phyloP scores from a whole-genome alignment of 768 basidiomycete genomes.

The Coprinopsis cinerea region DNA sequence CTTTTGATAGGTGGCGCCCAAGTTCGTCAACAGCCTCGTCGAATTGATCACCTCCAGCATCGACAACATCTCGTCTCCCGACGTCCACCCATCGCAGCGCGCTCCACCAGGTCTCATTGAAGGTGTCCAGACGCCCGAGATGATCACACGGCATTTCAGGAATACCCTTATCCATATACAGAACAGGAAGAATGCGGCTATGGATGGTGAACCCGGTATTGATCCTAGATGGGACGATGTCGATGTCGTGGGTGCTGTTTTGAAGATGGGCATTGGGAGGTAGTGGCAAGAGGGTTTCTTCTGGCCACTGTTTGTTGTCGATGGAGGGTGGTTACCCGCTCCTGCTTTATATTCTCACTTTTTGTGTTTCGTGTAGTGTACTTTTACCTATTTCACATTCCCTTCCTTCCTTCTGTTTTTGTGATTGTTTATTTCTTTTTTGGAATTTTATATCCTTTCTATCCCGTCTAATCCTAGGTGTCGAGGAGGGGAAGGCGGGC shows the following conservation, averaged over 20 bases:
- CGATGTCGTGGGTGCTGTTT: conserved; percentile 77
- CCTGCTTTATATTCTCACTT: too few species aligned
- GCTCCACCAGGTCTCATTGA: conserved; percentile 88
- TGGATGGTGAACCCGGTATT: conserved; percentile 32
- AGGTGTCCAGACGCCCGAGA: conserved; percentile 87
- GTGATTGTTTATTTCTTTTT: too few species aligned
- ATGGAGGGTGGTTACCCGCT: too few species aligned
- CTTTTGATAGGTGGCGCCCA: conserved; percentile 72
- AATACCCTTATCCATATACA: conserved; percentile 86
- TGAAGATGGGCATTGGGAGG: conserved; percentile 82
- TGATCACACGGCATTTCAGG: conserved; percentile 90
- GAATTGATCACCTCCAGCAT: conserved; percentile 94
- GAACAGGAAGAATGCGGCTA: conserved; percentile 53
- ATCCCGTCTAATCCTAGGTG: too few species aligned
- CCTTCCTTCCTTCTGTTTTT: too few species aligned
- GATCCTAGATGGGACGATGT: conserved; percentile 78
- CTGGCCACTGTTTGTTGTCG: too few species aligned
- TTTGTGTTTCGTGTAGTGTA: too few species aligned
- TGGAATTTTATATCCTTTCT: too few species aligned
- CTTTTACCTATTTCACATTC: too few species aligned
- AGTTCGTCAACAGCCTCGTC: conserved; percentile 94
- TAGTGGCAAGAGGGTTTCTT: too few species aligned
- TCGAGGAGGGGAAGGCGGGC: too few species aligned
- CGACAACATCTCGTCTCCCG: conserved; percentile 82
- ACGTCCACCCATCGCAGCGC: conserved; percentile 83